phyloP scores from a whole-genome alignment of 23 red algal genomes.

The Chondrus crispus region DNA sequence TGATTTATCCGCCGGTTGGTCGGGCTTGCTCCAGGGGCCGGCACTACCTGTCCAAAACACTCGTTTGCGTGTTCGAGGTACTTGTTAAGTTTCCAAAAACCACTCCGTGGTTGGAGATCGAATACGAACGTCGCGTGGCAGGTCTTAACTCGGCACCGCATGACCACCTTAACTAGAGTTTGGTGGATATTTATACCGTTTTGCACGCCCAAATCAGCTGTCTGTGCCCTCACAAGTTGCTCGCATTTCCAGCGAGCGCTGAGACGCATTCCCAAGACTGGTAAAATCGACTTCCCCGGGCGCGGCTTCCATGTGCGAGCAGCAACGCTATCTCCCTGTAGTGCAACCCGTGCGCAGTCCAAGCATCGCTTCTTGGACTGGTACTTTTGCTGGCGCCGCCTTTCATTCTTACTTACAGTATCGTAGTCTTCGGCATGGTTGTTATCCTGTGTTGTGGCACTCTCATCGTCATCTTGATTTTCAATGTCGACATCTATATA shows the following conservation, averaged over 20 bases:
- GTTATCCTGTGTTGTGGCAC: no score
- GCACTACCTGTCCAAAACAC: not conserved
- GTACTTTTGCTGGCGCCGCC: no score
- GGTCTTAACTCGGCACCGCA: not conserved
- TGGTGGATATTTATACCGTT: not conserved
- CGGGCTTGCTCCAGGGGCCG: not conserved
- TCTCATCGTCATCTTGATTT: no score
- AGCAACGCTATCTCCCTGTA: no score
- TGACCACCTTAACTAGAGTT: not conserved
- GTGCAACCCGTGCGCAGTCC: no score
- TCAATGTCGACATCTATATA: no score
- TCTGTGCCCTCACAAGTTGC: constrained; percentile 21
- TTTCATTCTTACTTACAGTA: no score
- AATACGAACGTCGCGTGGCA: not conserved
- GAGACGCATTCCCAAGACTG: not conserved
- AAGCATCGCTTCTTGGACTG: no score
- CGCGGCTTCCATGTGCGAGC: no score
- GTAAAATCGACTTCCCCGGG: no score
- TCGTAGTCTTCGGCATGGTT: no score
- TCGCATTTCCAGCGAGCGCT: constrained; percentile 18
- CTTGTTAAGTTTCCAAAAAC: constrained; percentile 26
- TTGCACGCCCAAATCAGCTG: not conserved
- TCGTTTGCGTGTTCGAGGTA: not conserved
- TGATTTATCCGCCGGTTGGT: not conserved
- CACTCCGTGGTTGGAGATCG: not conserved